Percentiles rank a stretch among this genome's conserved stretches.
phyloP scores from a whole-genome alignment of 495 filamentous ascomycete species.

The Neurospora africana region DNA sequence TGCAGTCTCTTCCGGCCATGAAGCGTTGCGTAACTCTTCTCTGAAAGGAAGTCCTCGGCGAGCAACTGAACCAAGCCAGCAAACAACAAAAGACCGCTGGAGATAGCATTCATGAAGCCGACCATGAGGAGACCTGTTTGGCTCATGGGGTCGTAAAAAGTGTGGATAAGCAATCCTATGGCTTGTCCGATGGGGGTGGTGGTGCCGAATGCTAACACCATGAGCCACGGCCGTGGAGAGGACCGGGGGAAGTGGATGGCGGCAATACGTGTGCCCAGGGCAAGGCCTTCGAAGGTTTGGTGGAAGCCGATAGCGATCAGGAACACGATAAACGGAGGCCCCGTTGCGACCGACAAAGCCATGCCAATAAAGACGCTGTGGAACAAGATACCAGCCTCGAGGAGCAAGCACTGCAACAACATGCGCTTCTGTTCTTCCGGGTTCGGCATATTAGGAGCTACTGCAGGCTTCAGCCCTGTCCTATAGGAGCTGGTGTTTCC shows the following conservation, averaged over 20 bases:
- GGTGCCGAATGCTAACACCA: conserved; percentile 83
- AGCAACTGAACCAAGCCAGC: conserved; percentile 85
- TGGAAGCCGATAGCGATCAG: conserved; percentile 76
- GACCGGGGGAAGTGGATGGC: conserved; percentile 48
- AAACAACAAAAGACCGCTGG: conserved; percentile 76
- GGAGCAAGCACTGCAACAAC: conserved; percentile 65
- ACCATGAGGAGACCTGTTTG: conserved; percentile 81
- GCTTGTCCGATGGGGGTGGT: conserved; percentile 90
- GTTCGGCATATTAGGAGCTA: conserved; percentile 11
- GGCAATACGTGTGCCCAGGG: conserved; percentile 64
- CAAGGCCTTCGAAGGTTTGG: conserved; percentile 65
- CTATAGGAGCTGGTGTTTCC: conserved; percentile 7
- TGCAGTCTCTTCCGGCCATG: conserved; percentile 59
- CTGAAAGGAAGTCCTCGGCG: conserved; percentile 86
- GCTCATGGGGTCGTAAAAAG: conserved; percentile 73
- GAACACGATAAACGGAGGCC: conserved; percentile 67
- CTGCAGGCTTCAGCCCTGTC: conserved; percentile 11
- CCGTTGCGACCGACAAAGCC: conserved; percentile 74
- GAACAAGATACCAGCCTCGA: conserved; percentile 80
- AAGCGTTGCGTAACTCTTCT: conserved; percentile 70
- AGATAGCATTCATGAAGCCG: conserved; percentile 86
- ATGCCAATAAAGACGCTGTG: conserved; percentile 86
- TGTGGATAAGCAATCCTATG: conserved; percentile 71
- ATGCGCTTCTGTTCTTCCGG: conserved; percentile 46
- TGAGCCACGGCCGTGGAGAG: conserved; percentile 69